phyloP scores from a whole-genome alignment of 768 basidiomycete genomes.

The Suillus subalutaceus region DNA sequence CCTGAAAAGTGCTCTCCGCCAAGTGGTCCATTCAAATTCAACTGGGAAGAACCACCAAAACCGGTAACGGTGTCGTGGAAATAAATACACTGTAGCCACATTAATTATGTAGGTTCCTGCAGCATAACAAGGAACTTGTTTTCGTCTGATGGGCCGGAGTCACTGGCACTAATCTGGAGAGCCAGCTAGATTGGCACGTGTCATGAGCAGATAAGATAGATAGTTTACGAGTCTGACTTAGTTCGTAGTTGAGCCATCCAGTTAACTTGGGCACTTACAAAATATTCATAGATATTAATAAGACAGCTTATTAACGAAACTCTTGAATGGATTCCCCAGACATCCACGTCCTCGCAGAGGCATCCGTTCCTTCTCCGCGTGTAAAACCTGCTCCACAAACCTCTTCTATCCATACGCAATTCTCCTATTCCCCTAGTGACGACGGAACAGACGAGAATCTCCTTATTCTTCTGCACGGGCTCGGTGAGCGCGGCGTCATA shows the following conservation, averaged over 20 bases:
- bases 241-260: too few species aligned
- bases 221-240: too few species aligned
- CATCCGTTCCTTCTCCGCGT: constrained; percentile 25
- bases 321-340: constrained; percentile 9
- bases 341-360: constrained; percentile 23
- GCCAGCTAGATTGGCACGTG: neutral
- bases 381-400: constrained; percentile 54
- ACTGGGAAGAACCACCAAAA: neutral
- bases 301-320: neutral
- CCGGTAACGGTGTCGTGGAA: neutral
- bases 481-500: constrained; percentile 53
- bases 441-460: constrained; percentile 89
- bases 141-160: neutral
- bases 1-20: neutral
- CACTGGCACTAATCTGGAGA: neutral
- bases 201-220: neutral
- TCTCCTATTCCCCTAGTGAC: constrained; percentile 70
- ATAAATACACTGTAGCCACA: neutral
- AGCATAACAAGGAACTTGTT: neutral
- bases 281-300: neutral
- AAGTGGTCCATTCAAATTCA: constrained; percentile 1
- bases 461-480: constrained; percentile 81
- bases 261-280: too few species aligned
- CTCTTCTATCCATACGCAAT: constrained; percentile 53
- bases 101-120: neutral